Conservation (phyloP, 1,139 yeast species). For the Geotrichum histeridarum region DNA sequence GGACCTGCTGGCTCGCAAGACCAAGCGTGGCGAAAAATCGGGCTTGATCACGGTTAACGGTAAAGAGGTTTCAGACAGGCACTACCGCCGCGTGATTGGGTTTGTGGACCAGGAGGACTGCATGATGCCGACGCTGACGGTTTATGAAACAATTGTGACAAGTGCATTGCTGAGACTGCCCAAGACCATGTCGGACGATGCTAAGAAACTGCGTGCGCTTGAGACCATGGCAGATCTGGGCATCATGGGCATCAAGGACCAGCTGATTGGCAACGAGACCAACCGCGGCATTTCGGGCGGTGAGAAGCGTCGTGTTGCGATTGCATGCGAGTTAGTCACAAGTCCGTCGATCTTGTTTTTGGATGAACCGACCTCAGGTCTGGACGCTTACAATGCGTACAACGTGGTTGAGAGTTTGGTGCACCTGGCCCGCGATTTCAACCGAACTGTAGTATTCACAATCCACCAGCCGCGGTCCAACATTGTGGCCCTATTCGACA, state of each 20-base stretch:
- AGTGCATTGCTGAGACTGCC: slow-evolving; percentile 89
- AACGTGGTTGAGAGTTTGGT: slow-evolving; percentile 85
- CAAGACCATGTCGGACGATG: slow-evolving; percentile 60
- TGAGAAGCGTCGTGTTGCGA: slow-evolving; percentile 75
- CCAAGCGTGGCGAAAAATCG: slow-evolving; percentile 62
- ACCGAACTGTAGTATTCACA: slow-evolving; percentile 83
- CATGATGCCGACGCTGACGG: slow-evolving; percentile 85
- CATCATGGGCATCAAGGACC: slow-evolving; percentile 74
- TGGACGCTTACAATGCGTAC: slow-evolving; percentile 88
- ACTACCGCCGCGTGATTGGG: slow-evolving; percentile 69
- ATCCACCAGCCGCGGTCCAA: slow-evolving; percentile 98
- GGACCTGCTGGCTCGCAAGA: slow-evolving; percentile 84
- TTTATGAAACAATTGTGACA: slow-evolving; percentile 87
- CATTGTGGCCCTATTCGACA: slow-evolving; percentile 85
- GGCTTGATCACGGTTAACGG: slow-evolving; percentile 80
- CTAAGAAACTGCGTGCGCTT: slow-evolving; percentile 73
- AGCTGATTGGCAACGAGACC: slow-evolving; percentile 82
- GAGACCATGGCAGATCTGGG: slow-evolving; percentile 84
- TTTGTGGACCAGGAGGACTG: slow-evolving; percentile 98
- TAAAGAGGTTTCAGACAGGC: slow-evolving; percentile 32
- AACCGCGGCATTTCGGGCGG: slow-evolving; percentile 94
- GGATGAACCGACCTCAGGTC: slow-evolving; percentile 92
- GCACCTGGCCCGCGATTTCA: slow-evolving; percentile 69
- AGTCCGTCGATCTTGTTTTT: slow-evolving; percentile 66
- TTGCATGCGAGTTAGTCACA: slow-evolving; percentile 69